These are phyloP conservation scores for Phaeotremella fagi DNA, from an alignment of 768 basidiomycete species.

Conservation along the genomic window DNA sequence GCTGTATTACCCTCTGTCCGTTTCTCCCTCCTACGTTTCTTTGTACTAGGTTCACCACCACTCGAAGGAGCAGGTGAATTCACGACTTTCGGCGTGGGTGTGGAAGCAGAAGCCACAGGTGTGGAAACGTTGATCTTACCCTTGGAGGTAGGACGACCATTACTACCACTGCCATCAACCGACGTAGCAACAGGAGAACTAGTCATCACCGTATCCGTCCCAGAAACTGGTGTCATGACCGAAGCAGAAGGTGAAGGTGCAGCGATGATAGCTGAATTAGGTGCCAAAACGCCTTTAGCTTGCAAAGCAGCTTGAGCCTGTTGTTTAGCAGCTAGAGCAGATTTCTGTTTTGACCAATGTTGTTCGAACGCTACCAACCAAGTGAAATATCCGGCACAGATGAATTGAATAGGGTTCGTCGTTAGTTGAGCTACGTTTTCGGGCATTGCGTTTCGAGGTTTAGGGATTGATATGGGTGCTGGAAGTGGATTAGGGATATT, in stretches of 20 bases:
- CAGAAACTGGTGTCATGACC: too few species aligned
- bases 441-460: conserved; percentile 7
- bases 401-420: conserved; percentile 24
- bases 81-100: conserved; percentile 9
- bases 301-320: conserved; percentile 1
- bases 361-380: conserved; percentile 32
- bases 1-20: too few species aligned
- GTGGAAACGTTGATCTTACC: neutral
- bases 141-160: neutral
- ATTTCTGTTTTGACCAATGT: conserved; percentile 22
- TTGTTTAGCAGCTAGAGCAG: neutral
- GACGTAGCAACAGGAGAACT: too few species aligned
- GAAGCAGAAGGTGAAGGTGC: too few species aligned
- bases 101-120: conserved; percentile 11
- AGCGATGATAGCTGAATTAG: neutral
- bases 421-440: conserved; percentile 8
- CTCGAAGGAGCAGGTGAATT: too few species aligned
- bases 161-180: neutral
- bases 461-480: conserved; percentile 17
- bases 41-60: too few species aligned
- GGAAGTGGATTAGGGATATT: conserved; percentile 30
- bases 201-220: too few species aligned
- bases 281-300: too few species aligned
- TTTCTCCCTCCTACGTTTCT: too few species aligned
- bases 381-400: conserved; percentile 24